Evolutionary conservation across 768 basidiomycete genomes (phyloP).

Genomic region (Russula brevipes): DNA sequence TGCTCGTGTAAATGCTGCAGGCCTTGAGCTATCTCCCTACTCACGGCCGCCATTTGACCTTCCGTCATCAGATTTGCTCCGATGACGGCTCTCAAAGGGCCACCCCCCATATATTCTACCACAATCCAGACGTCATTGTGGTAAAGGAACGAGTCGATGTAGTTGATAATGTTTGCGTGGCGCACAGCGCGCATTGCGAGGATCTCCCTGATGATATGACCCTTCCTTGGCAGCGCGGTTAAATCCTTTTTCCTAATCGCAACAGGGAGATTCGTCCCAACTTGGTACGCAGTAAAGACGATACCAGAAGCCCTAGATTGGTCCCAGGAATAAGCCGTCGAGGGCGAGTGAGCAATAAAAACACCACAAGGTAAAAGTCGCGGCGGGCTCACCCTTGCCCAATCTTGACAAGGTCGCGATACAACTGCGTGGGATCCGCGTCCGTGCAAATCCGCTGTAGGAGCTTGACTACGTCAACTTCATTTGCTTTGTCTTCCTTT

Average conservation of each 20-base stretch:
- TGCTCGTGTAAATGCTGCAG: conserved; percentile 92
- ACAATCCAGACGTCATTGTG: conserved; percentile 99
- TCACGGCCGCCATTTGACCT: conserved; percentile 97
- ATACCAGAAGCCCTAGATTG: conserved; percentile 81
- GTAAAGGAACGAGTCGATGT: conserved; percentile 96
- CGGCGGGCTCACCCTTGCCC: conserved; percentile 78
- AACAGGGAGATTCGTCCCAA: conserved; percentile 88
- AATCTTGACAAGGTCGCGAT: conserved; percentile 91
- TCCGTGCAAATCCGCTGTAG: conserved; percentile 94
- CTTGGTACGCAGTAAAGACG: conserved; percentile 97
- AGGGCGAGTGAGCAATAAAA: conserved; percentile 10
- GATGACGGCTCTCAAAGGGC: conserved; percentile 90
- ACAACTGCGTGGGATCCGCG: conserved; percentile 92
- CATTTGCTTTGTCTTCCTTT: conserved; percentile 69
- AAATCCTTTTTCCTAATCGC: conserved; percentile 99
- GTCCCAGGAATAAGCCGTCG: conserved; percentile 12
- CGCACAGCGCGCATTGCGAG: conserved; percentile 96
- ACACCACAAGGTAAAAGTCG: neutral
- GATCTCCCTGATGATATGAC: conserved; percentile 99
- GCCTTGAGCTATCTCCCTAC: conserved; percentile 87
- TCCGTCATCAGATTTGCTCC: conserved; percentile 97
- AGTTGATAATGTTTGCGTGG: conserved; percentile 98
- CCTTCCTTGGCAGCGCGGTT: conserved; percentile 99
- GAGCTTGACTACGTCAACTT: conserved; percentile 86
- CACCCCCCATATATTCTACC: conserved; percentile 99